Percentiles rank a stretch among this genome's conserved stretches.
phyloP scores from a whole-genome alignment of 1,139 yeast genomes.

The Geotrichum carabidarum region DNA sequence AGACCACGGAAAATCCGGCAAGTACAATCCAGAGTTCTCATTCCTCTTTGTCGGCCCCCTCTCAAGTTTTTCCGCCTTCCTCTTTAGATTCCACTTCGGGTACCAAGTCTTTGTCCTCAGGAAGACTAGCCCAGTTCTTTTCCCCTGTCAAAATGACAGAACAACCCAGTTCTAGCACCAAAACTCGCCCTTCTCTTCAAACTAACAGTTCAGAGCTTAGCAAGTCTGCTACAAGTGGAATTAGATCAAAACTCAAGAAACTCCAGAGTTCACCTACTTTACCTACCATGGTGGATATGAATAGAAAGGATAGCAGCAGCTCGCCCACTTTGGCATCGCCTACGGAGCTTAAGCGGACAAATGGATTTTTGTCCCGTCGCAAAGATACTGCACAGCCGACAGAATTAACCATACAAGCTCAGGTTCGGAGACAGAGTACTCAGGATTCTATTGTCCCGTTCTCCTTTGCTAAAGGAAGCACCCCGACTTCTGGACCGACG shows the following conservation, averaged over 20 bases:
- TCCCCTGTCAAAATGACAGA: background rate
- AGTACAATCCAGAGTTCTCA: background rate
- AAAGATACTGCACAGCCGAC: background rate
- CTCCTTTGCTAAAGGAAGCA: constrained; percentile 9
- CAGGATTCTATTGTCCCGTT: constrained; percentile 9
- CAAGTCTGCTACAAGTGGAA: background rate
- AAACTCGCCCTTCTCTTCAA: background rate
- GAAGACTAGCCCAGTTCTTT: background rate
- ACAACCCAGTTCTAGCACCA: background rate
- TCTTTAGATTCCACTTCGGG: background rate
- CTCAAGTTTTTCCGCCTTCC: background rate
- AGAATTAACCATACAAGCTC: background rate
- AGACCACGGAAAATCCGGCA: too few species aligned
- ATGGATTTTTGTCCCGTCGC: background rate
- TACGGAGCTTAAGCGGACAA: background rate
- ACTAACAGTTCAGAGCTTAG: background rate
- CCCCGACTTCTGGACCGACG: background rate
- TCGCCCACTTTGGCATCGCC: background rate
- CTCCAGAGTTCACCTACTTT: background rate
- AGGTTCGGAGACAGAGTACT: background rate
- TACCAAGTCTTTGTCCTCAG: background rate
- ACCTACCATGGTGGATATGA: background rate
- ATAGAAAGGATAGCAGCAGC: too few species aligned
- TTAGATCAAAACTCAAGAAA: background rate
- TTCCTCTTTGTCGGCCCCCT: background rate